Base-by-base conservation (phyloP, 352 stramenopile species). In the Globisporangium cederbergense region DNA sequence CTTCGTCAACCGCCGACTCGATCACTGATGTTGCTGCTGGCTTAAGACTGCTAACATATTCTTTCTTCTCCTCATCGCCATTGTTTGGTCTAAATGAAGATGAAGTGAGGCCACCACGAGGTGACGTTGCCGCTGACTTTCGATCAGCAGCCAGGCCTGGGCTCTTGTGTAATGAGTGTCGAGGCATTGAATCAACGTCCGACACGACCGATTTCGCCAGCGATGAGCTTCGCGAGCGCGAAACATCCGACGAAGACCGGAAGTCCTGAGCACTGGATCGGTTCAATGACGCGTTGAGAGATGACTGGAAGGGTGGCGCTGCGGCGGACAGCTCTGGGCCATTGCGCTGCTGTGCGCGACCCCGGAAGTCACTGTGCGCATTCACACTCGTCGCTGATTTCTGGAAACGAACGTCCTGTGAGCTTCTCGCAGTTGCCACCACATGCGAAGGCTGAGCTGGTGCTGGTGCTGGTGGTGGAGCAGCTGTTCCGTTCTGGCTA, bases 321-420 rank as follows among this genome's bases (percentile, higher is more conserved):
- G 30, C 36, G 20, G 57, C 28, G 8, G 57, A 47, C 13, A 51
- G 2, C 2, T 49, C 36, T 6, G 55, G 22, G 11, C 40, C 11
- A 57, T 30, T 40, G 13, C 8, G 13, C 7, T 22, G 46, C n/a
- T 38, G 55, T 34, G 32, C 0, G 7, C 22, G 56, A 0, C 60
- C 50, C 18, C 28, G 40, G 13, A 13, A 51, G 11, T 55, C 38
- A 20, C 50, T 22, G 38, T 60, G 47, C 14, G 47, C 28, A 6
- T 46, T 67, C 13, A 51, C 54, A 52, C 32, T 66, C 32, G 43
- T 49, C 1, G 61, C 5, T 0, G 62, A 59, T 47, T 81, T 83
- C 25, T 69, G 66, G 45, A 79, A 65, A 10, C 77, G 77, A 5
- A 81, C 72, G 62, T 91, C 82, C 54, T 86, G 77, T 2, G 72